These are phyloP conservation scores for Phaseolus lunatus DNA, from an alignment of 306 rosid species.

Conservation along the genomic window DNA sequence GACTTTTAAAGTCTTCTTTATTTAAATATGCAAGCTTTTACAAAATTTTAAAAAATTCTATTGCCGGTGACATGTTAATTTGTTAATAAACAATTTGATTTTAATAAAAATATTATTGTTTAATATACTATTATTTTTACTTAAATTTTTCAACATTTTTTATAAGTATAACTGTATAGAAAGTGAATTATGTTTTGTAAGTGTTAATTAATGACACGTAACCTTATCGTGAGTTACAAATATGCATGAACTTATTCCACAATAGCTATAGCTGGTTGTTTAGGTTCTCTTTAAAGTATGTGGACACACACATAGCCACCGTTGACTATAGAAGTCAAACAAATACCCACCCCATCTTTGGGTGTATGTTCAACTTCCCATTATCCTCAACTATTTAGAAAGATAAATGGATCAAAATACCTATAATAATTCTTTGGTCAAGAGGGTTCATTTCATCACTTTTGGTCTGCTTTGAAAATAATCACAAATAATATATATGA, in stretches of 20 bases:
- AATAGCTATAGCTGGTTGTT: background rate
- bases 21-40: background rate
- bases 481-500: no score
- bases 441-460: background rate
- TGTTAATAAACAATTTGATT: no score
- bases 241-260: background rate
- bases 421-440: background rate
- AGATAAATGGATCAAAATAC: no score
- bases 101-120: no score
- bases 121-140: no score
- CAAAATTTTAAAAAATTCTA: background rate
- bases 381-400: background rate
- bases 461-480: no score
- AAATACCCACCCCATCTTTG: background rate
- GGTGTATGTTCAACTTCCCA: background rate
- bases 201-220: background rate
- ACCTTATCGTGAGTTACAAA: background rate
- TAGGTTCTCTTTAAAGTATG: background rate
- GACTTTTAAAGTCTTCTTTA: background rate
- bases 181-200: no score
- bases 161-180: no score
- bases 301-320: background rate
- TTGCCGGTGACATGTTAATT: no score
- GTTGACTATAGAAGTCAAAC: slow-evolving; percentile 19
- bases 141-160: no score